Conservation (phyloP, 805 yeast species). For the Candida boleticola region DNA sequence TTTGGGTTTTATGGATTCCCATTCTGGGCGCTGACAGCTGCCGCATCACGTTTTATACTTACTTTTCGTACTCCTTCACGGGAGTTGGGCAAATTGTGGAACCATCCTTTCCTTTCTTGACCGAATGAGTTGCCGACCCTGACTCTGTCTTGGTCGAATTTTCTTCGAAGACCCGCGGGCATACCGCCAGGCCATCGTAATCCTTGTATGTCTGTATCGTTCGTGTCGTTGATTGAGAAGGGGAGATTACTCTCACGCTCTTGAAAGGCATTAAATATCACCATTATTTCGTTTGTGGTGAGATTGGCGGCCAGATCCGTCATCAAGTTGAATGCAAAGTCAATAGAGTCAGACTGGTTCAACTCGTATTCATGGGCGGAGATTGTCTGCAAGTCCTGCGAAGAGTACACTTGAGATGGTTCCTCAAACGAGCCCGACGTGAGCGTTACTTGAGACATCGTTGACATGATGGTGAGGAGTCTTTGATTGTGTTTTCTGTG, state of each 20-base stretch:
- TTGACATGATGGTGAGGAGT: neutral
- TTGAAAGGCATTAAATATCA: slow-evolving; percentile 34
- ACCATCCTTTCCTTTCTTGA: slow-evolving; percentile 25
- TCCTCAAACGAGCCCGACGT: too few relatives aligned
- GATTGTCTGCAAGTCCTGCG: neutral
- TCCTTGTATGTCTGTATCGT: slow-evolving; percentile 32
- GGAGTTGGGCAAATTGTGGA: slow-evolving; percentile 35
- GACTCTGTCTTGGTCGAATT: slow-evolving; percentile 31
- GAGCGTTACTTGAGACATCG: neutral
- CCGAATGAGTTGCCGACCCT: slow-evolving; percentile 26
- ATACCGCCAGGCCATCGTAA: slow-evolving; percentile 26
- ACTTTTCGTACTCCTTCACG: slow-evolving; percentile 31
- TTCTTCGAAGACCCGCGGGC: slow-evolving; percentile 22
- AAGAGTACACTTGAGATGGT: too few relatives aligned
- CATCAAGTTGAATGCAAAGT: slow-evolving; percentile 37
- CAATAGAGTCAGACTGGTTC: slow-evolving; percentile 39
- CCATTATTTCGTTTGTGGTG: slow-evolving; percentile 34
- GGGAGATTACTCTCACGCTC: slow-evolving; percentile 34
- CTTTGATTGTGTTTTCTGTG: neutral
- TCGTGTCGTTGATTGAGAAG: slow-evolving; percentile 17
- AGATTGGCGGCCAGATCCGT: slow-evolving; percentile 34
- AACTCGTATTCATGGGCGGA: slow-evolving; percentile 32
- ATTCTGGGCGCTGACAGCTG: too few relatives aligned
- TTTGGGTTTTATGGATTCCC: too few relatives aligned
- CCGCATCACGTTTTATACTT: slow-evolving; percentile 17